A percentile compares a stretch with the other conserved stretches of the same genome.
phyloP scores from a whole-genome alignment of 1,284 basidiomycete species.

The Phellopilus nigrolimitatus region DNA sequence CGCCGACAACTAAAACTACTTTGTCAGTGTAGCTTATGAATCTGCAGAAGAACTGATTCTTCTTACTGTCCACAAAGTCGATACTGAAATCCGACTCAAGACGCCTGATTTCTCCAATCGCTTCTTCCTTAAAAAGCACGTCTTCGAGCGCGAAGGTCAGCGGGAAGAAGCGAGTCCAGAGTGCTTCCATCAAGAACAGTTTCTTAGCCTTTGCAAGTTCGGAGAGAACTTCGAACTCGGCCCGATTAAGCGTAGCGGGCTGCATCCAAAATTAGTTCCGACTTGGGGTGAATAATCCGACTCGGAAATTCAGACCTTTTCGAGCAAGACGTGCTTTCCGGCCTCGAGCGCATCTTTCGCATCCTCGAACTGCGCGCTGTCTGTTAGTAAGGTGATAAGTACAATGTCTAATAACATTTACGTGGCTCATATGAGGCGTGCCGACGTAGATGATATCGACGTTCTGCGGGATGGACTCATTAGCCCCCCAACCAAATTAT shows the following conservation, averaged over 20 bases:
- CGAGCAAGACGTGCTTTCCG: slow-evolving; percentile 20
- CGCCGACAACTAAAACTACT: slow-evolving; percentile 8
- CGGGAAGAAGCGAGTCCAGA: slow-evolving; percentile 29
- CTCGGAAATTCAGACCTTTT: slow-evolving; percentile 25
- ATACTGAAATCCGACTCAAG: slow-evolving; percentile 24
- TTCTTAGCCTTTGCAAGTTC: slow-evolving; percentile 37
- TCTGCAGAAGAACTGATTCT: not conserved
- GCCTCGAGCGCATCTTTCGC: slow-evolving; percentile 16
- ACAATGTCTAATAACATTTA: not conserved
- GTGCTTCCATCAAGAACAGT: slow-evolving; percentile 41
- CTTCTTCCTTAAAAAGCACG: slow-evolving; percentile 21
- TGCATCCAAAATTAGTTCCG: not conserved
- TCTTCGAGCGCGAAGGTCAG: slow-evolving; percentile 20
- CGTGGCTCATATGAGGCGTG: slow-evolving; percentile 43
- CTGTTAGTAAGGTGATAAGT: not conserved
- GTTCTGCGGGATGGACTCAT: slow-evolving; percentile 25
- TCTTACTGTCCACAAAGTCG: slow-evolving; percentile 19
- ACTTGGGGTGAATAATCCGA: not conserved
- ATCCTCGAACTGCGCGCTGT: slow-evolving; percentile 15
- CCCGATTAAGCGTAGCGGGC: slow-evolving; percentile 20
- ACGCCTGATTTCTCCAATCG: slow-evolving; percentile 24
- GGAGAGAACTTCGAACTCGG: slow-evolving; percentile 23
- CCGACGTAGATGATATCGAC: slow-evolving; percentile 40
- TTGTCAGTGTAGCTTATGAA: not conserved
- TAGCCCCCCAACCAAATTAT: too few species aligned